Conservation (phyloP, 208 protist species). For the Porcisia hertigi region DNA sequence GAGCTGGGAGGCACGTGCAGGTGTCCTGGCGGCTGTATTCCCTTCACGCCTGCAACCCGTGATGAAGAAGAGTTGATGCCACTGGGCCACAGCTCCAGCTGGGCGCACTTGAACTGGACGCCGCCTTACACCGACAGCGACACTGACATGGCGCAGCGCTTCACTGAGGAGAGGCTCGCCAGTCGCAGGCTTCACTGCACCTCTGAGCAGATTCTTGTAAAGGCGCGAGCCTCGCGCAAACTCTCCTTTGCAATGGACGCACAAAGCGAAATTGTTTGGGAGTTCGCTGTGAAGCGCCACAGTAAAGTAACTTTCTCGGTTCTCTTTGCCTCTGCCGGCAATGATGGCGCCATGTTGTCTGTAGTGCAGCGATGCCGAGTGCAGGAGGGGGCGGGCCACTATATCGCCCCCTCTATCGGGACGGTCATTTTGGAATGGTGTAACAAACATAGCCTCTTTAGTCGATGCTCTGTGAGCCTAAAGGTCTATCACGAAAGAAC, state of each 20-base stretch:
- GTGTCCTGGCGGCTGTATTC: conserved; percentile 50
- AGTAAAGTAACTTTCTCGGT: conserved; percentile 46
- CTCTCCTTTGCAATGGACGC: conserved; percentile 38
- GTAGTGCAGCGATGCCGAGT: conserved; percentile 25
- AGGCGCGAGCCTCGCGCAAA: conserved; percentile 27
- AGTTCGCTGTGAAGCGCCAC: conserved; percentile 47
- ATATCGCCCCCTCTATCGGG: conserved; percentile 37
- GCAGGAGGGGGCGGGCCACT: conserved; percentile 57
- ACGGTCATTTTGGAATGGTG: conserved; percentile 66
- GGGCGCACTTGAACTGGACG: neutral
- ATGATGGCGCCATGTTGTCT: conserved; percentile 36
- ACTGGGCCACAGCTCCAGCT: neutral
- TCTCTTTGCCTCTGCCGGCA: conserved; percentile 40
- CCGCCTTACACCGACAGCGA: neutral
- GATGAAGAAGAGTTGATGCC: neutral
- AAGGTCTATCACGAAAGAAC: conserved; percentile 41
- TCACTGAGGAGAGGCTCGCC: neutral
- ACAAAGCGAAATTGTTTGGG: conserved; percentile 62
- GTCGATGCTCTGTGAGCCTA: conserved; percentile 27
- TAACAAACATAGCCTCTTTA: conserved; percentile 38
- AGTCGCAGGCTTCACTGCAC: conserved; percentile 20
- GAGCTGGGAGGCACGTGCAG: conserved; percentile 50
- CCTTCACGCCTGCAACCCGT: neutral
- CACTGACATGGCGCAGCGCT: conserved; percentile 1
- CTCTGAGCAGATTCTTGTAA: conserved; percentile 30